Base-by-base conservation (phyloP, 2,329 filamentous ascomycete genomes). In the Blastomyces gilchristii region DNA sequence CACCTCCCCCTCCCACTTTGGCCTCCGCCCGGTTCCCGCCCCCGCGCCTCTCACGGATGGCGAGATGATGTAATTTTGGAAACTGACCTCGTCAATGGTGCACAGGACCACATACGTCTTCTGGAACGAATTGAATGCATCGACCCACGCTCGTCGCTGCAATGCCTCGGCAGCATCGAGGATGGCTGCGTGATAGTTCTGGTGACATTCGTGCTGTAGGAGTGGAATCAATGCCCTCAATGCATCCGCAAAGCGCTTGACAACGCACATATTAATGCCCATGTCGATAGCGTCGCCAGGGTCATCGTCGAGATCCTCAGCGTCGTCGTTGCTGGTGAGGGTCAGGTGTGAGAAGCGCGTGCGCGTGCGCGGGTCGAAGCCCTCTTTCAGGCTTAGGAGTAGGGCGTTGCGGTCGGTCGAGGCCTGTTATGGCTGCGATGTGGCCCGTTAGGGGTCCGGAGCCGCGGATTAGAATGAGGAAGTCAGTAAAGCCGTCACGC, bases 381-480 rank as follows among this genome's bases (percentile, higher is more conserved):
- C 11, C 3, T 31, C 16, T 8, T 56, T 25, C 31, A 56, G 2
- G 34, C 9, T 56, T 16, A 41, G 3, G 18, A 31, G 31, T 11
- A 56, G n/a, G 31, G 2, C 1, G 16, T 9, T 1, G 8, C 3
- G 34, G 31, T 56, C 3, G 34, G 31, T 56, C 34, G 2, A n/a
- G 3, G 1, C 34, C 18, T 34, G 16, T 12, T 14, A 14, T 6
- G 1, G n/a, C 41, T 9, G 22, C 2, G 57, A 58, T 31, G 22
- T 47, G n/a, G 37, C 43, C 14, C 12, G 6, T 6, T 14, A 47
- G 12, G 9, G 22, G 41, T 18, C 11, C 22, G 50, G 60, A 64
- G 25, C 70, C 70, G 34, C 70, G 66, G 18, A 71, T 67, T 63
- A 71, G 69, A 60, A 69, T 67, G 62, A 71, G 66, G 61, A 71